A percentile compares a stretch with the other conserved stretches of the same genome.
Conservation (phyloP, 441 rosid genomes). For the Rhodomyrtus psidioides region DNA sequence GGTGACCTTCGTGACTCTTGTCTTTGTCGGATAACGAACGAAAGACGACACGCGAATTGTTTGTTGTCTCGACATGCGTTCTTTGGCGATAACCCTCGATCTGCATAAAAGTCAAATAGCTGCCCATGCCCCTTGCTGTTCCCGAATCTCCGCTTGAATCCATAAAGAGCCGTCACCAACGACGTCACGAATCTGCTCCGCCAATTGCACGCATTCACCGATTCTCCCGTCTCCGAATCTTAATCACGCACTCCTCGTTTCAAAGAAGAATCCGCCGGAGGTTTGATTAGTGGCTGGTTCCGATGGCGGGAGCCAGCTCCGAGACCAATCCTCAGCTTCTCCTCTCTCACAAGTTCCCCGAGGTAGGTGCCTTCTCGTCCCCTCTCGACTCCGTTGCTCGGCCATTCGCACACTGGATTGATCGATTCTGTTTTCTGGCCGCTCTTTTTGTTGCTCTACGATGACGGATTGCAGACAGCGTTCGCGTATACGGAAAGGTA, state of each 20-base stretch:
- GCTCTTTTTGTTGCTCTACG: neutral
- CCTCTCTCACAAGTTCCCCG: slow-evolving; percentile 51
- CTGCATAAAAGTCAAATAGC: neutral
- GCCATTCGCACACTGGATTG: neutral
- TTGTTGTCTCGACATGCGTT: neutral
- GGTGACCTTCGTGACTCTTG: neutral
- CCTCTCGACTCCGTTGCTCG: neutral
- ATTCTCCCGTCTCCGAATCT: neutral
- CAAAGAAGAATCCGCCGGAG: neutral
- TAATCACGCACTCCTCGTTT: neutral
- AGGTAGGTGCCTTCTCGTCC: slow-evolving; percentile 24
- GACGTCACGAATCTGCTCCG: neutral
- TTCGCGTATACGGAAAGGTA: neutral
- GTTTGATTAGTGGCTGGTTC: neutral
- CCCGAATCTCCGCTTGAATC: neutral
- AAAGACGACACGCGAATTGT: neutral
- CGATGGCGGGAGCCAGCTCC: slow-evolving; percentile 34
- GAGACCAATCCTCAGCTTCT: slow-evolving; percentile 35
- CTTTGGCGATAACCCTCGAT: neutral
- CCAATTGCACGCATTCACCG: neutral
- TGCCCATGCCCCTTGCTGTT: neutral
- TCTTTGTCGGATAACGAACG: neutral
- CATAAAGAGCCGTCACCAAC: neutral
- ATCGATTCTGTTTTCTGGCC: neutral
- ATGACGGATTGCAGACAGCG: neutral